Conservation (phyloP, 2,329 filamentous ascomycete species). For the Fusarium clavum region DNA sequence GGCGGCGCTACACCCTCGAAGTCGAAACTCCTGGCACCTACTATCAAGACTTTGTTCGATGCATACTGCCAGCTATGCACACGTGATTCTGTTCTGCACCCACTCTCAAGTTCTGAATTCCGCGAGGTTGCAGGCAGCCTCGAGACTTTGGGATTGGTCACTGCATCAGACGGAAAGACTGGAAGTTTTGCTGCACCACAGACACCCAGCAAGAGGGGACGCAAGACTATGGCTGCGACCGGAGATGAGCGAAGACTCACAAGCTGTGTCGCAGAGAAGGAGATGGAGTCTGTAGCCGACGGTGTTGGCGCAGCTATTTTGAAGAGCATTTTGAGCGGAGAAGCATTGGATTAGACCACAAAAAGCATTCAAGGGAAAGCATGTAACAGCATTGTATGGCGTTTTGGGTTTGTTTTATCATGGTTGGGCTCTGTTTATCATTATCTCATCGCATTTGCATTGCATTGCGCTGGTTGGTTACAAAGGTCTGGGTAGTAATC, state of each 20-base stretch:
- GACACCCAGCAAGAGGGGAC: constrained; percentile 77
- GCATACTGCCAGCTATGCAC: constrained; percentile 87
- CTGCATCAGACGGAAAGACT: constrained; percentile 74
- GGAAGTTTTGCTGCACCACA: constrained; percentile 73
- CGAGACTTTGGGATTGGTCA: constrained; percentile 87
- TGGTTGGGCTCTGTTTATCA: constrained; percentile 8
- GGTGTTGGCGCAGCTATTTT: constrained; percentile 71
- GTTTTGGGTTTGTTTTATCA: constrained; percentile 26
- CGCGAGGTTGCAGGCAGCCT: constrained; percentile 90
- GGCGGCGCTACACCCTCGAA: constrained; percentile 70
- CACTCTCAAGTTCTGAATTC: constrained; percentile 91
- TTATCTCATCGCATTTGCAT: constrained; percentile 36
- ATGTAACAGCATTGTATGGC: constrained; percentile 40
- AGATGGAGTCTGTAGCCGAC: constrained; percentile 78
- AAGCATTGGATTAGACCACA: constrained; percentile 63
- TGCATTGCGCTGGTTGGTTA: constrained; percentile 26
- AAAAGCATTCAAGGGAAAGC: constrained; percentile 13
- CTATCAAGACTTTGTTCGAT: constrained; percentile 84
- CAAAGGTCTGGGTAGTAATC: constrained; percentile 16
- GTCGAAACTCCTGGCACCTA: constrained; percentile 73
- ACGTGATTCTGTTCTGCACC: constrained; percentile 87
- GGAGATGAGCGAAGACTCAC: constrained; percentile 82
- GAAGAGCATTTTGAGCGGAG: constrained; percentile 70
- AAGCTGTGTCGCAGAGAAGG: constrained; percentile 82
- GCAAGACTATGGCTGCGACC: constrained; percentile 64